Evolutionary conservation across 208 protist species (phyloP).

Genomic region (Leptomonas pyrrhocoris): DNA sequence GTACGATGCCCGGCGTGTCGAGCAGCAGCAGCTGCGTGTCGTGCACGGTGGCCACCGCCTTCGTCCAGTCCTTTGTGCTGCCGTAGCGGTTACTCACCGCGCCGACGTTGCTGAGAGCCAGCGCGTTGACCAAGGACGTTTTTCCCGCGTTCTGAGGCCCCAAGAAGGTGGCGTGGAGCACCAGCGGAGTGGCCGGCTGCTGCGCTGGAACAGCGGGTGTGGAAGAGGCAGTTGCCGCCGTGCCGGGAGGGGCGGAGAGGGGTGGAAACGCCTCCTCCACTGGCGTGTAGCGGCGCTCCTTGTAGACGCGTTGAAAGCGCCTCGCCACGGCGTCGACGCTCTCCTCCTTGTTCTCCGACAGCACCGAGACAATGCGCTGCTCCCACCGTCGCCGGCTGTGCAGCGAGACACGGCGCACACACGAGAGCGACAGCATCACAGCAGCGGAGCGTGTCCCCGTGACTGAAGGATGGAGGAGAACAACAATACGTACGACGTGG

Average conservation of each 20-base stretch:
- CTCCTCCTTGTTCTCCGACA: conserved; percentile 64
- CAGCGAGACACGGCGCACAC: conserved; percentile 34
- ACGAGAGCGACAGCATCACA: conserved; percentile 23
- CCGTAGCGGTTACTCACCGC: conserved; percentile 84
- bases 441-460: too few relatives aligned
- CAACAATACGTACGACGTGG: not conserved
- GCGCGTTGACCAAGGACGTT: conserved; percentile 87
- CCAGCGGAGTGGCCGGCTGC: conserved; percentile 49
- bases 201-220: not conserved
- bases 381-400: conserved; percentile 86
- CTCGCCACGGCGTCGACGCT: conserved; percentile 64
- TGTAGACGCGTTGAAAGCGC: conserved; percentile 87
- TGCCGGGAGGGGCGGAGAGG: conserved; percentile 23
- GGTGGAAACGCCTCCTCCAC: conserved; percentile 86
- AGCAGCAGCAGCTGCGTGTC: conserved; percentile 87
- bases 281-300: conserved; percentile 78
- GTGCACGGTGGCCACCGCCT: conserved; percentile 84
- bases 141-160: conserved; percentile 90
- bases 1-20: conserved; percentile 83
- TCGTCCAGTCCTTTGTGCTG: conserved; percentile 81
- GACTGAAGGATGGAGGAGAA: not conserved
- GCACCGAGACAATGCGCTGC: conserved; percentile 78
- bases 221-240: conserved; percentile 10
- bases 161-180: conserved; percentile 68
- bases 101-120: conserved; percentile 81